Conservation (phyloP, 2,329 filamentous ascomycete species). For the Tolypocladium guangdongense region DNA sequence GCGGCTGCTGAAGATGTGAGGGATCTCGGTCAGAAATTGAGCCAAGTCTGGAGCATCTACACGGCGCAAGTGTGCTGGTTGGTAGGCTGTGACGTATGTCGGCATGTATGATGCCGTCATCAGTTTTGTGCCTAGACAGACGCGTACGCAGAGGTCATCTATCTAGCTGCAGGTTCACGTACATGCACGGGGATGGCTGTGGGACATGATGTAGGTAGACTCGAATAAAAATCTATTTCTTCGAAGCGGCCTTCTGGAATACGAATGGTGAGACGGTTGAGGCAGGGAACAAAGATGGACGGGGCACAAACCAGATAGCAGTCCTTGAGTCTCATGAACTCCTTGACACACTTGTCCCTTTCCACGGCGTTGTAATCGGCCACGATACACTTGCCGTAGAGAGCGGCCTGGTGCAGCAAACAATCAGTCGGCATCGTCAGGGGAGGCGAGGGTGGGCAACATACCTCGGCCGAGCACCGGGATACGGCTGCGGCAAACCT, state of each 20-base stretch:
- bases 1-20: conserved; percentile 61
- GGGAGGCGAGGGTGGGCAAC: conserved; percentile 4
- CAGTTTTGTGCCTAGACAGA: not conserved
- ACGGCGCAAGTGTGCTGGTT: not conserved
- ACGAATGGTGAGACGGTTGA: not conserved
- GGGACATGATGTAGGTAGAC: not conserved
- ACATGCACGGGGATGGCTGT: not conserved
- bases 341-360: conserved; percentile 79
- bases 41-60: not conserved
- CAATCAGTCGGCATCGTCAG: not conserved
- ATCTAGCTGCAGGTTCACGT: not conserved
- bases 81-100: not conserved
- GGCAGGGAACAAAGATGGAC: no score
- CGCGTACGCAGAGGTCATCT: no score
- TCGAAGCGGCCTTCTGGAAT: conserved; percentile 14
- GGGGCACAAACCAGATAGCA: conserved; percentile 65
- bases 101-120: not conserved
- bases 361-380: conserved; percentile 82
- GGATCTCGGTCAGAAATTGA: not conserved
- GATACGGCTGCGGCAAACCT: conserved; percentile 43
- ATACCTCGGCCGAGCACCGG: conserved; percentile 44
- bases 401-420: conserved; percentile 50
- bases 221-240: conserved; percentile 7
- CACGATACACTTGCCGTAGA: conserved; percentile 86
- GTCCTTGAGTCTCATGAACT: conserved; percentile 77